These are phyloP conservation scores for Helotiales sp. DNA, from an alignment of 2,329 filamentous ascomycete species.

Conservation along the genomic window DNA sequence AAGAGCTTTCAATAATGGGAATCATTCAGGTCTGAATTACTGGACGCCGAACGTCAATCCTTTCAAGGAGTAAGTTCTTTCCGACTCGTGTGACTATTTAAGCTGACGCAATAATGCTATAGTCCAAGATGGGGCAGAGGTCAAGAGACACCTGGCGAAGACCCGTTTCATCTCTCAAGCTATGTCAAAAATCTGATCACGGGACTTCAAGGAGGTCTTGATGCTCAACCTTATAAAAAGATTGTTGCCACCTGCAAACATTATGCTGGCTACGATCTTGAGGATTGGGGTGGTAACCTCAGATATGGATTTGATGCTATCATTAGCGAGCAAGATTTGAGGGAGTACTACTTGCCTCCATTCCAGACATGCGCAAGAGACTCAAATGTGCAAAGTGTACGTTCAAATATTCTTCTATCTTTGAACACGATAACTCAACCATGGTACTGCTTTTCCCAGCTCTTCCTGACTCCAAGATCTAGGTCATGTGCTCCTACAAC, in stretches of 20 bases:
- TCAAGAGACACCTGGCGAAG: slow-evolving; percentile 59
- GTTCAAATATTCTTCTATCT: no score
- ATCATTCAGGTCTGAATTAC: slow-evolving; percentile 55
- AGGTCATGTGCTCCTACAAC: slow-evolving; percentile 62
- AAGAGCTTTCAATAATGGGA: slow-evolving; percentile 63
- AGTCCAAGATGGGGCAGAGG: slow-evolving; percentile 60
- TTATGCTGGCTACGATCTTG: slow-evolving; percentile 55
- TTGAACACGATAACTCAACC: no score
- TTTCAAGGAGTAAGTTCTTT: slow-evolving; percentile 47
- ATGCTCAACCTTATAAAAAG: slow-evolving; percentile 40
- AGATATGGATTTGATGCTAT: slow-evolving; percentile 56
- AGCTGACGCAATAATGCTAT: not conserved
- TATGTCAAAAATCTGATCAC: slow-evolving; percentile 54
- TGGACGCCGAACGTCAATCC: slow-evolving; percentile 69
- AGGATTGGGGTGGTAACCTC: slow-evolving; percentile 44
- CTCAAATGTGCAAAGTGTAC: slow-evolving; percentile 49
- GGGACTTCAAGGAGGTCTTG: slow-evolving; percentile 51
- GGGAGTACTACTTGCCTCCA: slow-evolving; percentile 66
- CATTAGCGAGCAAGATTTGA: slow-evolving; percentile 60
- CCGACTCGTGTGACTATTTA: not conserved
- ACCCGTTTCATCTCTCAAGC: slow-evolving; percentile 47
- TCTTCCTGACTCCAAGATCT: no score
- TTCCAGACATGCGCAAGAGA: slow-evolving; percentile 64
- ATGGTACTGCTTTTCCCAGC: no score
- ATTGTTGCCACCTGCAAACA: slow-evolving; percentile 60